Evolutionary conservation across 1,284 basidiomycete species (phyloP).

Genomic region (Ganoderma lingzhi): DNA sequence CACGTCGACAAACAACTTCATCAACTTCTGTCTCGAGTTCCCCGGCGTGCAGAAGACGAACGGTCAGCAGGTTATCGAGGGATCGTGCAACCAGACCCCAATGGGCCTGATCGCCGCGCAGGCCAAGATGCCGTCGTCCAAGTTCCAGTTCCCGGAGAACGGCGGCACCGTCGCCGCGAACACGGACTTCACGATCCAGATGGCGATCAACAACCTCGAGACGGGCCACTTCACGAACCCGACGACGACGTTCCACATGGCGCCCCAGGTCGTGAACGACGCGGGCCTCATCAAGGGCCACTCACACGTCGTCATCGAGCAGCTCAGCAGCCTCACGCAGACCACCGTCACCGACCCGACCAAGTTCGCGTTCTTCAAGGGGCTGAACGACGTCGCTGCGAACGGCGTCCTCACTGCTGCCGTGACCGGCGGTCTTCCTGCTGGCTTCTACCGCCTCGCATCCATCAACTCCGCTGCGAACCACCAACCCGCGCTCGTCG

Average conservation of each 20-base stretch:
- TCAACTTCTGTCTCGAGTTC: constrained; percentile 69
- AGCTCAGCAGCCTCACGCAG: constrained; percentile 51
- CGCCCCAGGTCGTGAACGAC: constrained; percentile 53
- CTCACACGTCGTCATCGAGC: constrained; percentile 66
- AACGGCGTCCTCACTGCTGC: constrained; percentile 57
- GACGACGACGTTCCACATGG: constrained; percentile 55
- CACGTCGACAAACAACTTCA: constrained; percentile 77
- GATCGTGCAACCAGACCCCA: constrained; percentile 68
- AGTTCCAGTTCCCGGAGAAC: constrained; percentile 61
- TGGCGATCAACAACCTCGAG: constrained; percentile 53
- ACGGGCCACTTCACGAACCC: constrained; percentile 66
- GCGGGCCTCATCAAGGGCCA: constrained; percentile 59
- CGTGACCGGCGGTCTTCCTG: constrained; percentile 60
- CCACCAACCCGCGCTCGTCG: constrained; percentile 61
- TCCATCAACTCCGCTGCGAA: constrained; percentile 63
- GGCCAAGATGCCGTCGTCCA: constrained; percentile 59
- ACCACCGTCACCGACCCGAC: constrained; percentile 57
- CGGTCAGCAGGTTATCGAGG: constrained; percentile 61
- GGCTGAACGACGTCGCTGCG: constrained; percentile 53
- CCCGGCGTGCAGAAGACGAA: constrained; percentile 64
- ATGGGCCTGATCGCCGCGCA: constrained; percentile 60
- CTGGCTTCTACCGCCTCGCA: constrained; percentile 62
- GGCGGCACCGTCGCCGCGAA: constrained; percentile 54
- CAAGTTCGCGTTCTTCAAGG: constrained; percentile 70
- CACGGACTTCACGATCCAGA: constrained; percentile 55